Conservation (phyloP, 352 stramenopile species). For the Globisporangium cystogenes region DNA sequence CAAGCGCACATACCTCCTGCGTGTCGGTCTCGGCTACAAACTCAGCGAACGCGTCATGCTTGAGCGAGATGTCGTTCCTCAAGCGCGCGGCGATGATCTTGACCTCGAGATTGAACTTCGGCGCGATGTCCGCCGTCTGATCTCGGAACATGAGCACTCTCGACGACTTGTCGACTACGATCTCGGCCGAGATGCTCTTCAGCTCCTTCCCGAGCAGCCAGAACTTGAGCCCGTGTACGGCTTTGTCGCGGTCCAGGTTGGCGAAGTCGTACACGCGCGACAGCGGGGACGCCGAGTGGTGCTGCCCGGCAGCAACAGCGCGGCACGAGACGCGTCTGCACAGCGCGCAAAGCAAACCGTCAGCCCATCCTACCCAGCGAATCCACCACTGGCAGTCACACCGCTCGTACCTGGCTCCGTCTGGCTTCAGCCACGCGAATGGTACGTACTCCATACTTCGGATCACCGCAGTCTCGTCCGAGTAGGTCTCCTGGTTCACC, state of each 20-base stretch:
- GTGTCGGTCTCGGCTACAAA: slow-evolving; percentile 65
- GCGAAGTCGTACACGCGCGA: slow-evolving; percentile 83
- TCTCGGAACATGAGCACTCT: slow-evolving; percentile 78
- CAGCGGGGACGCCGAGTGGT: slow-evolving; percentile 45
- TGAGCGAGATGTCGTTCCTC: slow-evolving; percentile 52
- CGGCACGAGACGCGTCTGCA: slow-evolving; percentile 71
- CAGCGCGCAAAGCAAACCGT: too few species aligned
- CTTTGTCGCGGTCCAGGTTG: slow-evolving; percentile 72
- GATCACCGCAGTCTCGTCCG: slow-evolving; percentile 57
- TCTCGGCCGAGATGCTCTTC: slow-evolving; percentile 62
- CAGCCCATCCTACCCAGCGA: background rate
- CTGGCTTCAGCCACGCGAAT: slow-evolving; percentile 78
- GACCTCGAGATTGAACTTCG: slow-evolving; percentile 76
- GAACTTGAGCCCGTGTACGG: slow-evolving; percentile 64
- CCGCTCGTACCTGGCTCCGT: slow-evolving; percentile 53
- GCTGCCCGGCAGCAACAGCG: slow-evolving; percentile 38
- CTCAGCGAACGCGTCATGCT: slow-evolving; percentile 52
- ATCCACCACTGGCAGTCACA: background rate
- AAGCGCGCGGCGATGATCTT: slow-evolving; percentile 78
- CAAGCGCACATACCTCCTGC: slow-evolving; percentile 29
- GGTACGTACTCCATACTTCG: slow-evolving; percentile 66
- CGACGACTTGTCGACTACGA: slow-evolving; percentile 73
- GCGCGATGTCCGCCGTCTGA: slow-evolving; percentile 39
- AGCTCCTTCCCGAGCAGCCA: slow-evolving; percentile 67
- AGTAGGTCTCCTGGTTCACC: slow-evolving; percentile 63